Evolutionary conservation across 106 monocot genomes (phyloP).

Genomic region (Hemerocallis citrina): DNA sequence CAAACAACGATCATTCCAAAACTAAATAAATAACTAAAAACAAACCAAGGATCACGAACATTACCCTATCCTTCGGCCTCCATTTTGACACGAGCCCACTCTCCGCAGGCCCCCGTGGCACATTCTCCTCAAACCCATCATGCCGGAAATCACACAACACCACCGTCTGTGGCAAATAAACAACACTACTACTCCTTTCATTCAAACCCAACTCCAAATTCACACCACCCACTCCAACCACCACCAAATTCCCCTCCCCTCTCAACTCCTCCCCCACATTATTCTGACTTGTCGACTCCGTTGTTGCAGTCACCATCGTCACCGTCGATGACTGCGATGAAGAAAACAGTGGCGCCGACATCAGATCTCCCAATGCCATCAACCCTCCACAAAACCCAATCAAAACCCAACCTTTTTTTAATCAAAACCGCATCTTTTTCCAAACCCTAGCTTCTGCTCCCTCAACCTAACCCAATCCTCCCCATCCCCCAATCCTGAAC

Average conservation of each 20-base stretch:
- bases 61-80: slow-evolving; percentile 82
- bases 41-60: no score
- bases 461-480: not conserved
- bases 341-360: slow-evolving; percentile 44
- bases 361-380: slow-evolving; percentile 93
- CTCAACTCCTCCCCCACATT: not conserved
- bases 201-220: not conserved
- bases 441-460: not conserved
- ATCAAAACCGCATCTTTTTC: no score
- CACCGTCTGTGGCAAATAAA: slow-evolving; percentile 72
- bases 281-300: no score
- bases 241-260: not conserved
- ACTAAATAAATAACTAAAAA: no score
- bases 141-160: slow-evolving; percentile 82
- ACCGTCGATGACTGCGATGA: not conserved
- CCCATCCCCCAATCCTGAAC: not conserved
- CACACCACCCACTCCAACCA: not conserved
- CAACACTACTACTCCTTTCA: slow-evolving; percentile 30
- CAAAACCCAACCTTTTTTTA: no score
- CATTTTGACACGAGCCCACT: slow-evolving; percentile 63
- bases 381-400: no score
- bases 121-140: slow-evolving; percentile 57
- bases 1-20: no score
- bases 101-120: slow-evolving; percentile 40
- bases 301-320: no score